phyloP scores from a whole-genome alignment of 495 filamentous ascomycete genomes.

The Podospora pseudopauciseta region DNA sequence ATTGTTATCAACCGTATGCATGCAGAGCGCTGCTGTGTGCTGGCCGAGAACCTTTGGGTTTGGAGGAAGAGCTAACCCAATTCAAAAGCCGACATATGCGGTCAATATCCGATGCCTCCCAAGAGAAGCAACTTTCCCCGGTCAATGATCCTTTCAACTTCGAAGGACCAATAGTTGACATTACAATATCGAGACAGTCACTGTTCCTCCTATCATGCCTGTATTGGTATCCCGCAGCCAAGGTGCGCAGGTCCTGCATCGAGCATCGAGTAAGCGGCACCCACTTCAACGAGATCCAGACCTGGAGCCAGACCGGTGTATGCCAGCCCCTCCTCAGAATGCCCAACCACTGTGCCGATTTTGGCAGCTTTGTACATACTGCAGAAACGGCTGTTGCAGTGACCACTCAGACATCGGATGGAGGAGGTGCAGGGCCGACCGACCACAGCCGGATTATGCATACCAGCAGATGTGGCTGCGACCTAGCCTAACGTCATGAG shows the following conservation, averaged over 20 bases:
- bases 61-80: neutral
- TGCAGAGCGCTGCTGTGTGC: neutral
- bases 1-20: neutral
- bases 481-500: neutral
- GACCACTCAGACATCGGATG: neutral
- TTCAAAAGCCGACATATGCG: constrained; percentile 8
- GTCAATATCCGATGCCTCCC: constrained; percentile 12
- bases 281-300: no score
- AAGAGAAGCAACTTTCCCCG: neutral
- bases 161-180: no score
- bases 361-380: no score
- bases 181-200: no score
- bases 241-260: no score
- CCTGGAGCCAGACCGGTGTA: no score
- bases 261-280: no score
- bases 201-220: no score
- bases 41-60: neutral
- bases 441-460: neutral
- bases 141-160: neutral
- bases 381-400: no score
- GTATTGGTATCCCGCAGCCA: no score
- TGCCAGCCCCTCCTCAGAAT: no score
- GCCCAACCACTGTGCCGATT: no score
- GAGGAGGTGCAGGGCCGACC: neutral
- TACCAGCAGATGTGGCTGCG: neutral